Base-by-base conservation (phyloP, 768 basidiomycete species). In the Tulasnella sp. region DNA sequence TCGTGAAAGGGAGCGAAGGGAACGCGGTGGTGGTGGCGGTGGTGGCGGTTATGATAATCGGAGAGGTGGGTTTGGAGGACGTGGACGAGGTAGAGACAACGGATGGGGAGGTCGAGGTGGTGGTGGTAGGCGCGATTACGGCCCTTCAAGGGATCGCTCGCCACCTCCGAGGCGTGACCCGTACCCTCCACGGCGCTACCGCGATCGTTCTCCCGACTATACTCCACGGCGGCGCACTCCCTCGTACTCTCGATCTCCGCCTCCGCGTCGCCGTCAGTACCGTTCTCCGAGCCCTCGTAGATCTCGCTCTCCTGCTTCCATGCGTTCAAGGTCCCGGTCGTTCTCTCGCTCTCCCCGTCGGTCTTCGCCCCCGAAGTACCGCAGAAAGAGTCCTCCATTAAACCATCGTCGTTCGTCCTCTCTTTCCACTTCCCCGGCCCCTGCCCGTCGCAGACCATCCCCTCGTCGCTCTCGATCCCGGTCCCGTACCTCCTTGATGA, bases 341-440 rank as follows among this genome's bases (percentile, higher is more conserved):
- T 17, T 23, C 32, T 46, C 55, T 12, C 55, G 42, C 42, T 57
- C 50, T 58, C 63, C 46, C 58, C 52, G 39, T 54, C 69, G 69
- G 29, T 64, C 64, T 29, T 75, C 74, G 7, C 70, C 69, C 6
- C 71, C 68, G 48, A 69, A 70, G 15, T 67, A 72, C 12, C 69
- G 71, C 49, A 71, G 74, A 56, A 65, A 70, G 19, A 23, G 49
- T 35, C 59, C 61, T 51, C 63, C 65, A 2, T 65, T 67, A 32
- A 72, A 72, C 14, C 72, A 74, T n/a, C 71, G 69, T 9, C 73
- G 69, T 62, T 67, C 79, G 64, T 66, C 77, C 65, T 67, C 80
- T 8, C 73, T 70, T 14, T 77, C 81, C n/a, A n/a, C n/a, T n/a
- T n/a, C 0, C 69, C 69, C 78, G 1, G 79, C 78, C 6, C 72